Conservation (phyloP, 164 flowering plant species). For the Kalanchoe fedtschenkoi region DNA sequence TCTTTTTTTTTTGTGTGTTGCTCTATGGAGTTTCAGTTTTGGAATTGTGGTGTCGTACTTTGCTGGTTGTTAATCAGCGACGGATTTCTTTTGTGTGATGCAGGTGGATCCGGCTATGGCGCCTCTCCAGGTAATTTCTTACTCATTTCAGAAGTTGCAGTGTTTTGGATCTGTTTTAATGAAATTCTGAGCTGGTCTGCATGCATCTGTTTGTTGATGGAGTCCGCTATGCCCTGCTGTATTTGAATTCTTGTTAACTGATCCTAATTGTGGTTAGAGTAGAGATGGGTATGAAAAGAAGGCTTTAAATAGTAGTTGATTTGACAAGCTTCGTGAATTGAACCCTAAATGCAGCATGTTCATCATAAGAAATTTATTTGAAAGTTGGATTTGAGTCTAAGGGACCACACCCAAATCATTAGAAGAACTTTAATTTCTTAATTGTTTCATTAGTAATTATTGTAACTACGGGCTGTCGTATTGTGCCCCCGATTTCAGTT, state of each 20-base stretch:
- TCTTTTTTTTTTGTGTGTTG: neutral
- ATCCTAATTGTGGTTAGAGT: too few relatives aligned
- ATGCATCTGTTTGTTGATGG: neutral
- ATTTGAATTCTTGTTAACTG: too few relatives aligned
- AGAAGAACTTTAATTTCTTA: neutral
- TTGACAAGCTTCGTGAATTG: too few relatives aligned
- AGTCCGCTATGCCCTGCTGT: neutral
- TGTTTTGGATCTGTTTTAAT: neutral
- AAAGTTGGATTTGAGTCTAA: neutral
- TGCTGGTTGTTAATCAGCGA: neutral
- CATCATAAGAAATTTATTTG: too few relatives aligned
- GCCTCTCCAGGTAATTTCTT: neutral
- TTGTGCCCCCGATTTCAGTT: neutral
- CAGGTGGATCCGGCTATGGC: neutral
- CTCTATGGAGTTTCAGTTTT: neutral
- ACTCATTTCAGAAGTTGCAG: neutral
- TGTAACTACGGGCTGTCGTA: neutral
- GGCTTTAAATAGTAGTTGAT: too few relatives aligned
- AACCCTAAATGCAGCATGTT: too few relatives aligned
- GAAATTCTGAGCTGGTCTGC: too few relatives aligned
- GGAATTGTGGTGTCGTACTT: neutral
- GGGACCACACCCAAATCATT: neutral
- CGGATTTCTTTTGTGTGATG: too few relatives aligned
- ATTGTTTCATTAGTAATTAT: neutral
- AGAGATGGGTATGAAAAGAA: too few relatives aligned